phyloP scores from a whole-genome alignment of 23 red algal species.

The Porphyridium purpureum region DNA sequence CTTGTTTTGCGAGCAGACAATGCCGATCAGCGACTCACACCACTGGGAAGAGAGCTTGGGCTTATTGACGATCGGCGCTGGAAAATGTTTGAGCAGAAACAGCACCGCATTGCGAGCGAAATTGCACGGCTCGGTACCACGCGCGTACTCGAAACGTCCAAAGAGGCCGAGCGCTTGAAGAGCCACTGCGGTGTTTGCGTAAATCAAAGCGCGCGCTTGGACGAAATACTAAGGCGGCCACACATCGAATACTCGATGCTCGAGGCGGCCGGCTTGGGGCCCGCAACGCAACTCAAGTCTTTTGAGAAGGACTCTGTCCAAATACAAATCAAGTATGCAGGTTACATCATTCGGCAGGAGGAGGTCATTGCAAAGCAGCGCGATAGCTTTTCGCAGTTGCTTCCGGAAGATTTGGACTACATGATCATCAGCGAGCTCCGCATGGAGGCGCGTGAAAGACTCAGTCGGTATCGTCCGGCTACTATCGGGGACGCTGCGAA shows the following conservation, averaged over 20 bases:
- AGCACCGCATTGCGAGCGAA: constrained; percentile 35
- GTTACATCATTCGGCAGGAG: constrained; percentile 72
- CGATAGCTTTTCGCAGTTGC: constrained; percentile 7
- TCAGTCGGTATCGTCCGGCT: constrained; percentile 47
- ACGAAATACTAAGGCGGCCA: constrained; percentile 36
- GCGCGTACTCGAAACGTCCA: constrained; percentile 12
- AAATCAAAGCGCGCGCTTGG: constrained; percentile 17
- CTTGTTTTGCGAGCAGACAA: constrained; percentile 92
- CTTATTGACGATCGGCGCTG: constrained; percentile 87
- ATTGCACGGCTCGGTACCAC: constrained; percentile 24
- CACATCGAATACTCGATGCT: constrained; percentile 41
- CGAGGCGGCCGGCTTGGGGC: constrained; percentile 18
- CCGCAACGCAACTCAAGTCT: constrained; percentile 15
- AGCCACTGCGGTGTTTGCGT: constrained; percentile 11
- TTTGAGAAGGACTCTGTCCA: constrained; percentile 85
- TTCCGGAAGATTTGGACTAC: constrained; percentile 66
- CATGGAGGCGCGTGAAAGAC: constrained; percentile 65
- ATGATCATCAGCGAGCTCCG: constrained; percentile 35
- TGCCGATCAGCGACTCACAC: constrained; percentile 61
- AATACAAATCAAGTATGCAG: constrained; percentile 85
- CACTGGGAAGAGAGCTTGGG: constrained; percentile 61
- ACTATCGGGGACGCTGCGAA: constrained; percentile 79
- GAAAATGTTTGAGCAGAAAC: constrained; percentile 48
- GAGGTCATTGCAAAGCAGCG: constrained; percentile 44
- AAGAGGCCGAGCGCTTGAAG: constrained; percentile 7